Percentiles rank a stretch among this genome's conserved stretches.
Conservation (phyloP, 805 yeast species). For the Monosporozyma servazzii region DNA sequence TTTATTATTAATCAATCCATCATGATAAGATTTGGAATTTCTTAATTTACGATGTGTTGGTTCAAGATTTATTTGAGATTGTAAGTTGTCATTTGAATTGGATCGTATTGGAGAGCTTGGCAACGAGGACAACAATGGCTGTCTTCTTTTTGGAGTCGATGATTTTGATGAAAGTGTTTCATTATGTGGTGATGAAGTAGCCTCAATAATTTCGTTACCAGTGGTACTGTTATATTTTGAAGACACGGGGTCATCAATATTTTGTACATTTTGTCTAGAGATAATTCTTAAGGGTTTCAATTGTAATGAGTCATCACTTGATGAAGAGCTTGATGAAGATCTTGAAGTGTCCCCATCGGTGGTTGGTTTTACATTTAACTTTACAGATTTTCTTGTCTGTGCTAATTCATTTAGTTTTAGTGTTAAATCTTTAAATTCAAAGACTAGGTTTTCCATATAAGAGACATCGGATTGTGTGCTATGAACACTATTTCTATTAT, state of each 20-base stretch:
- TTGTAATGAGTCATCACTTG: constrained; percentile 13
- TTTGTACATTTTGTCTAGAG: constrained; percentile 9
- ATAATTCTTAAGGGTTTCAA: constrained; percentile 23
- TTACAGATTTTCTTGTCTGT: constrained; percentile 1
- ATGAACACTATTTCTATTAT: not conserved
- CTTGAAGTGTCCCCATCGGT: not conserved
- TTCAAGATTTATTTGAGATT: not conserved
- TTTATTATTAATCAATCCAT: constrained; percentile 14
- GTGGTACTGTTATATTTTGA: not conserved
- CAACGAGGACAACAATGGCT: constrained; percentile 4
- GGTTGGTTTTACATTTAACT: not conserved
- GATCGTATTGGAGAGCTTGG: constrained; percentile 15
- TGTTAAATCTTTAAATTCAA: constrained; percentile 23
- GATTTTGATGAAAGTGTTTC: not conserved
- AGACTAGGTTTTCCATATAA: constrained; percentile 18
- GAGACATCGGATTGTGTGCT: constrained; percentile 6
- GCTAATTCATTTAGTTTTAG: constrained; percentile 20
- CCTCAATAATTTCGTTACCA: not conserved
- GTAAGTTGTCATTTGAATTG: not conserved
- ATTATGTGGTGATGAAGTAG: not conserved
- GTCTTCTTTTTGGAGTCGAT: not conserved
- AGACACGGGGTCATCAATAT: not conserved
- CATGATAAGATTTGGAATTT: constrained; percentile 22
- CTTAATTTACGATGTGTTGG: constrained; percentile 6
- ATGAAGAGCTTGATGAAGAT: constrained; percentile 5